phyloP scores from a whole-genome alignment of 129 eudicot species.

The Mikania micrantha region DNA sequence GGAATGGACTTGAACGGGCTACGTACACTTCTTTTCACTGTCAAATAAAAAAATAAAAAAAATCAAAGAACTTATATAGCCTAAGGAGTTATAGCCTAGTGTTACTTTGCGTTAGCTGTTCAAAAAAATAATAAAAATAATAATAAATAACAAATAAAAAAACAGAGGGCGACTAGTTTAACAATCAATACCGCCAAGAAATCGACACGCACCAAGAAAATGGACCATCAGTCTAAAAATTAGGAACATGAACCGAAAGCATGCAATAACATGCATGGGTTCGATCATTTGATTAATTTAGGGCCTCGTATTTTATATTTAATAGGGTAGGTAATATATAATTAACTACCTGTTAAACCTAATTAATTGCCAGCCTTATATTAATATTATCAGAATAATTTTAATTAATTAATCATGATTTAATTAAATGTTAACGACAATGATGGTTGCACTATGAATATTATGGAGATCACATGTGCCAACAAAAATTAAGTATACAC shows the following conservation, averaged over 20 bases:
- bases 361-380: constrained; percentile 4
- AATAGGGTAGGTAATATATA: constrained; percentile 5
- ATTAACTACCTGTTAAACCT: background rate
- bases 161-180: too few species aligned
- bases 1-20: background rate
- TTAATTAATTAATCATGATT: too few species aligned
- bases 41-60: too few species aligned
- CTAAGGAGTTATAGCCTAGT: too few species aligned
- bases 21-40: background rate
- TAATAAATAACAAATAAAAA: too few species aligned
- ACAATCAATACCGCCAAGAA: too few species aligned
- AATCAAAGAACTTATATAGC: too few species aligned
- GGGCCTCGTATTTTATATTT: background rate
- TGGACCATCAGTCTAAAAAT: background rate
- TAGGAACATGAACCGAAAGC: background rate
- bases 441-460: background rate
- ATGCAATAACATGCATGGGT: background rate
- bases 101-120: too few species aligned
- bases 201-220: background rate
- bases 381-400: too few species aligned
- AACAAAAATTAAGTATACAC: background rate
- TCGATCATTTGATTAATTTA: too few species aligned
- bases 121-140: too few species aligned
- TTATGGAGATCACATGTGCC: background rate
- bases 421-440: background rate